phyloP scores from a whole-genome alignment of 2,329 filamentous ascomycete genomes.

The Cercospora zeina region DNA sequence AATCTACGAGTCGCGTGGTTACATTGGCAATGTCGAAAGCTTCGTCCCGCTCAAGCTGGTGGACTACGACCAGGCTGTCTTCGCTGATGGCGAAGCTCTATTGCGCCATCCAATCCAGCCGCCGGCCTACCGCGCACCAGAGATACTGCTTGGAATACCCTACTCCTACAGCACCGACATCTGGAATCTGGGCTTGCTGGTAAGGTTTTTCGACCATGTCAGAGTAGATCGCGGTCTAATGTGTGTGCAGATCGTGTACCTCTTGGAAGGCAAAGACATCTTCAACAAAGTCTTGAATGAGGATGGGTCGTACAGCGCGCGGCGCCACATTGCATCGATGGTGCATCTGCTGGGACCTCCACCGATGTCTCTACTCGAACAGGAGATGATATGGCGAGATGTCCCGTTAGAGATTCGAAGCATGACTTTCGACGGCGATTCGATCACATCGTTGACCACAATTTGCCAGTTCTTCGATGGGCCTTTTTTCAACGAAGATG shows the following conservation, averaged over 20 bases:
- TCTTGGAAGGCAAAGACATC: not conserved
- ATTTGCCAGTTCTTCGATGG: not conserved
- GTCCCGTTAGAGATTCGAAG: not conserved
- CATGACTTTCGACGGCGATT: not conserved
- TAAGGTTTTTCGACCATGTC: not conserved
- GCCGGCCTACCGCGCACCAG: not conserved
- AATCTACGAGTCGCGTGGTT: not conserved
- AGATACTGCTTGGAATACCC: slow-evolving; percentile 5
- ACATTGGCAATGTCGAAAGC: not conserved
- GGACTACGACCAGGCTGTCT: not conserved
- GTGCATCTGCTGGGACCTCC: not conserved
- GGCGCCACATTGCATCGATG: not conserved
- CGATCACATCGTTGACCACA: not conserved
- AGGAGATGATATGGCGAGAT: not conserved
- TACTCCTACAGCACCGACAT: slow-evolving; percentile 4
- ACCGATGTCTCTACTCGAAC: not conserved
- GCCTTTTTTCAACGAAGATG: not conserved
- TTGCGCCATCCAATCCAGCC: not conserved
- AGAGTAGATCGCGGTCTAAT: not conserved
- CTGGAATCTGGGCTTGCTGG: slow-evolving; percentile 6
- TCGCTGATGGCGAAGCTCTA: not conserved
- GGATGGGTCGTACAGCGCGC: not conserved
- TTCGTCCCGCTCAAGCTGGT: too few relatives aligned
- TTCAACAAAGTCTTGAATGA: not conserved
- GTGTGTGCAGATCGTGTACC: not conserved